Evolutionary conservation across 352 stramenopile species (phyloP), one percentile per base, ranked within the genome.

Genomic region (Peronospora destructor): DNA sequence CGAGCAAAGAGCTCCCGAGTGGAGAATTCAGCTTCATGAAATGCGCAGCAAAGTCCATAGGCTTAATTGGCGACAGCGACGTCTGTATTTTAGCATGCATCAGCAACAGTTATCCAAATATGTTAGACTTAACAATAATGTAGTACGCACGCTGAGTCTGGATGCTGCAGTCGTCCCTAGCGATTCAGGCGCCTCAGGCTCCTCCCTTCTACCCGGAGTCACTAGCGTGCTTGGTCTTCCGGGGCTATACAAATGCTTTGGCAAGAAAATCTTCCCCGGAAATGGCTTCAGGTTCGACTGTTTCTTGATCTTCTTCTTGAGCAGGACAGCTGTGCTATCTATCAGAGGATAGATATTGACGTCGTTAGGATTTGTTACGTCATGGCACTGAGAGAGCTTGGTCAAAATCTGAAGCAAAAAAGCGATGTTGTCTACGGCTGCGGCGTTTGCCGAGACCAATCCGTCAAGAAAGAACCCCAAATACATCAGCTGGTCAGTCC

Each of bases 281-380:
- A 86, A 94, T 16, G 81, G 52, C 56, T 88, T 85, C 41, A 94
- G 50, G 54, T 90, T 91, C 8, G 76, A 83, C 53, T 88, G 81
- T 3, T 82, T 87, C 62, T 89, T 88, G 49, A 94, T 92, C 34
- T 84, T 83, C 32, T 84, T 86, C 50, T 88, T 88, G 23, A 94
- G 61, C 17, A 88, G 38, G 1, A 55, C 30, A 0, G 76, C 75
- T 1, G 66, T 61, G 16, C 57, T 84, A 23, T 85, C 78, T 23
- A 90, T 66, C 12, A 91, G 47, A 12, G 76, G 66, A 50, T 88
- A 88, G 25, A 89, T 77, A 28, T 66, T 53, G 11, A 62, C 66
- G 7, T 53, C 62, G 7, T 65, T 61, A 6, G 68, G 63, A 36
- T 68, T 56, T 6, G 53, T 58, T 6, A 65, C 70, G 41, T 94